These are phyloP conservation scores for Sporothrix mexicana DNA, from an alignment of 2,329 filamentous ascomycete species.

Conservation along the genomic window DNA sequence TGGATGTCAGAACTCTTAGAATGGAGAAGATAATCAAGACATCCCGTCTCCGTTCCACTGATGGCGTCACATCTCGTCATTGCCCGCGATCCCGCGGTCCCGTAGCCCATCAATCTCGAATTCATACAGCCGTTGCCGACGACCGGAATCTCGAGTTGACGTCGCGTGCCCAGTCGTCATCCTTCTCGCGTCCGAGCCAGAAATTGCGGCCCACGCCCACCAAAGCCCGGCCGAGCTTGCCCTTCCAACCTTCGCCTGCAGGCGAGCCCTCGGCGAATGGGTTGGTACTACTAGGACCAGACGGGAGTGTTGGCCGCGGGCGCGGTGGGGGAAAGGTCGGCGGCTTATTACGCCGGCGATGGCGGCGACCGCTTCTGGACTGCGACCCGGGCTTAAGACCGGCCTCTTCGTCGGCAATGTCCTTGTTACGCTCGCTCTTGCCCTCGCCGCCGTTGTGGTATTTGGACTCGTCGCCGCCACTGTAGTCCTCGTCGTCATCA, in stretches of 20 bases:
- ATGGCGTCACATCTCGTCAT: slow-evolving; percentile 15
- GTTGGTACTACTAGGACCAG: slow-evolving; percentile 47
- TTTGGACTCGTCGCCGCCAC: slow-evolving; percentile 20
- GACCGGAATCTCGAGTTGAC: slow-evolving; percentile 51
- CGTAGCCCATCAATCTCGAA: too few species aligned
- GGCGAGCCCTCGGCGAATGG: slow-evolving; percentile 72
- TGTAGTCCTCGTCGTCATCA: slow-evolving; percentile 51
- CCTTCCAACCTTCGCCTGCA: slow-evolving; percentile 80
- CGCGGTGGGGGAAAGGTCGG: slow-evolving; percentile 41
- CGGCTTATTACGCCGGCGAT: slow-evolving; percentile 42
- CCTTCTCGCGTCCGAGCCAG: slow-evolving; percentile 73
- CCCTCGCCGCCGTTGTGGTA: slow-evolving; percentile 43
- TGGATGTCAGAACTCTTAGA: too few species aligned
- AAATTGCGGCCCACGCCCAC: slow-evolving; percentile 74
- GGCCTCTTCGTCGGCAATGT: slow-evolving; percentile 36
- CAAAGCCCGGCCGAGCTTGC: slow-evolving; percentile 79
- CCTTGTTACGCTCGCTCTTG: slow-evolving; percentile 47
- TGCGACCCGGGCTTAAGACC: slow-evolving; percentile 33
- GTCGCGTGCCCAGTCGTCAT: slow-evolving; percentile 71
- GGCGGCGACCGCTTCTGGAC: slow-evolving; percentile 33
- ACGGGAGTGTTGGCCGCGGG: background rate
- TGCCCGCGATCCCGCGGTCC: background rate
- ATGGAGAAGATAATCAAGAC: too few species aligned
- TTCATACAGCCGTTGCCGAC: slow-evolving; percentile 20
- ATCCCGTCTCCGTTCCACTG: background rate